Evolutionary conservation across 345 rosid species (phyloP), one percentile per base, ranked within the genome.

Genomic region (Brassica rapa): DNA sequence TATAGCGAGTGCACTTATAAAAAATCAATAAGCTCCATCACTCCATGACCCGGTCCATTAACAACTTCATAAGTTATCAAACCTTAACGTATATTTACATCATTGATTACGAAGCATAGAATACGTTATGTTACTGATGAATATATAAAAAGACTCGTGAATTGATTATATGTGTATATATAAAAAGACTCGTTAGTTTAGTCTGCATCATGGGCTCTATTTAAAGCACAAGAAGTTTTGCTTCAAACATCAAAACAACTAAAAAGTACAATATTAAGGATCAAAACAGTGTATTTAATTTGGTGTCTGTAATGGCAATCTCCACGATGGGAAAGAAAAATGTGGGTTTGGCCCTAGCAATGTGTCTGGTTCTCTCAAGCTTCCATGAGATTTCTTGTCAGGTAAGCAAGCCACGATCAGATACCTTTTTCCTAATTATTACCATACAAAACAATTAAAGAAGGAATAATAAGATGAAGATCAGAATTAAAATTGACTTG

Each of bases 361-460:
- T 68, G 16, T 76, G 35, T 60, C 69, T 68, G 4, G n/a, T 76
- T 68, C 16, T 76, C 68, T 68, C 62, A 69, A 76, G 37, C 51
- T 76, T 60, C 24, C 62, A 68, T 68, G 68, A 76, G 69, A 62
- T 68, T 46, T 73, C 77, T 62, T 62, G 69, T 6, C 77, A 73
- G 69, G 77, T 62, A 46, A 72, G 37, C 15, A 71, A 55, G 9
- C 75, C 55, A 35, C 8, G 27, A 2, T 23, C 25, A 21, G 37
- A 33, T 1, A 33, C 21, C 4, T 30, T 53, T 32, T 57, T 6
- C 30, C 7, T 35, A 5, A 23, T 4, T 71, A 23, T 4, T 71
- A 70, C 33, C 6, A 35, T 37, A 59, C 60, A 53, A 19, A 21
- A 35, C 14, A 7, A 5, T 66, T 23, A 30, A 30, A 62, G 9